Conservation (phyloP, 2,329 filamentous ascomycete species). For the Thermochaetoides dissita region DNA sequence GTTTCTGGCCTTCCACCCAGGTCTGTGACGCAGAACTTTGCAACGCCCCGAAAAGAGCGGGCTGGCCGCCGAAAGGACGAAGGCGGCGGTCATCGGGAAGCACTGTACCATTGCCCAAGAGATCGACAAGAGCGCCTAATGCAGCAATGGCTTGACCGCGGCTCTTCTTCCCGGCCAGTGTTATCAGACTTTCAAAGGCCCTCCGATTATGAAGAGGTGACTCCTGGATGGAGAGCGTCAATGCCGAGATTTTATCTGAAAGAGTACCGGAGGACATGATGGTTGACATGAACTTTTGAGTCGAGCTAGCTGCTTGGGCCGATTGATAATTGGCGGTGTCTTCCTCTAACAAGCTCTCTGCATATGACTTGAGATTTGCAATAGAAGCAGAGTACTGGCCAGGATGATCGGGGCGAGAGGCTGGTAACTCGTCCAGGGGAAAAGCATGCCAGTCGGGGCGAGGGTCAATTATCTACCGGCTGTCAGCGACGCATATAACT, state of each 20-base stretch:
- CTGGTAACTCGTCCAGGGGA: conserved; percentile 29
- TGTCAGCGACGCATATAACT: neutral
- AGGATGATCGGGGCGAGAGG: conserved; percentile 30
- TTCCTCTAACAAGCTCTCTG: conserved; percentile 57
- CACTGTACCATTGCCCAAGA: conserved; percentile 77
- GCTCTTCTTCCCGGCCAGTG: conserved; percentile 80
- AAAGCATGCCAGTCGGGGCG: conserved; percentile 43
- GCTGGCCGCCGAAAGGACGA: conserved; percentile 65
- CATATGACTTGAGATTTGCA: conserved; percentile 50
- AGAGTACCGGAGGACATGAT: conserved; percentile 95
- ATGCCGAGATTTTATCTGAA: conserved; percentile 88
- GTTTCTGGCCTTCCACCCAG: conserved; percentile 55
- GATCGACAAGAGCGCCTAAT: conserved; percentile 84
- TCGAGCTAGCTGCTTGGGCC: conserved; percentile 65
- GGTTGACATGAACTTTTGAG: conserved; percentile 89
- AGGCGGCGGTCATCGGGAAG: conserved; percentile 73
- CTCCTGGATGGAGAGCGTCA: conserved; percentile 89
- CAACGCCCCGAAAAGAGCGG: conserved; percentile 57
- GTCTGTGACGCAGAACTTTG: conserved; percentile 40
- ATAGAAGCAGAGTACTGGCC: conserved; percentile 30
- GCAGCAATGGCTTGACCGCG: conserved; percentile 85
- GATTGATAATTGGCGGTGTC: conserved; percentile 65
- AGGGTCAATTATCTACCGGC: conserved; percentile 38
- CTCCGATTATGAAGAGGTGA: conserved; percentile 88
- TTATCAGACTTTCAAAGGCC: conserved; percentile 71